Percentiles rank a stretch among this genome's conserved stretches.
These are phyloP conservation scores for Klebsormidium nitens DNA, from an alignment of 139 green algal species.

Conservation along the genomic window DNA sequence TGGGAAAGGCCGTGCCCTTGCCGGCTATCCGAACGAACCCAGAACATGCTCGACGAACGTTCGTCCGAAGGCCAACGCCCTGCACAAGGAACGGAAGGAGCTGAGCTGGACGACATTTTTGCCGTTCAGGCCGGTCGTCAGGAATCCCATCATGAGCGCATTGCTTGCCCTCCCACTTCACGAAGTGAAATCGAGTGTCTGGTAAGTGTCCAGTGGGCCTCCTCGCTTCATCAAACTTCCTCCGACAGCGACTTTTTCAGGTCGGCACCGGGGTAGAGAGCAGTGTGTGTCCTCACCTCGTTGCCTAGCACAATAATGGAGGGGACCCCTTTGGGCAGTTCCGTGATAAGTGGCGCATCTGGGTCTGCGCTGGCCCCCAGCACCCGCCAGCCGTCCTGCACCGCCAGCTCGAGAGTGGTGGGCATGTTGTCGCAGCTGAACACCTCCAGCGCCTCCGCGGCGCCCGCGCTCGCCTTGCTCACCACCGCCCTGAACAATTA, in stretches of 20 bases:
- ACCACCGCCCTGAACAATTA: slow-evolving; percentile 63
- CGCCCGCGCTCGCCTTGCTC: slow-evolving; percentile 79
- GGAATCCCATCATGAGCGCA: too few relatives aligned
- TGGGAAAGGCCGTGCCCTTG: too few relatives aligned
- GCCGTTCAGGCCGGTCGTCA: too few relatives aligned
- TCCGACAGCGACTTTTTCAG: too few relatives aligned
- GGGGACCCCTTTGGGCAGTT: slow-evolving; percentile 48
- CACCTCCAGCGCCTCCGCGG: slow-evolving; percentile 63
- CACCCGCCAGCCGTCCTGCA: slow-evolving; percentile 45
- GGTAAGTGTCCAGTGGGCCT: neutral
- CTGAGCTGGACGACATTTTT: too few relatives aligned
- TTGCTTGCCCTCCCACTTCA: neutral
- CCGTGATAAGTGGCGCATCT: slow-evolving; percentile 32
- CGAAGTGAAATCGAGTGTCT: neutral
- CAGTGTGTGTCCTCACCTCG: slow-evolving; percentile 71
- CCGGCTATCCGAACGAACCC: slow-evolving; percentile 35
- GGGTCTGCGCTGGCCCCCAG: slow-evolving; percentile 61
- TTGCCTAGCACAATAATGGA: slow-evolving; percentile 87
- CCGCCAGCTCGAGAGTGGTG: slow-evolving; percentile 55
- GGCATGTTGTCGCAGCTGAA: slow-evolving; percentile 65
- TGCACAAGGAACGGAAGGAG: too few relatives aligned
- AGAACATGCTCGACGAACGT: slow-evolving; percentile 60
- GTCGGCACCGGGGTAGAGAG: too few relatives aligned
- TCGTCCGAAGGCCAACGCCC: slow-evolving; percentile 36
- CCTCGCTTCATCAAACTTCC: too few relatives aligned